Conservation (phyloP, 2,329 filamentous ascomycete genomes). For the Paecilomyces dactylethromorphus region DNA sequence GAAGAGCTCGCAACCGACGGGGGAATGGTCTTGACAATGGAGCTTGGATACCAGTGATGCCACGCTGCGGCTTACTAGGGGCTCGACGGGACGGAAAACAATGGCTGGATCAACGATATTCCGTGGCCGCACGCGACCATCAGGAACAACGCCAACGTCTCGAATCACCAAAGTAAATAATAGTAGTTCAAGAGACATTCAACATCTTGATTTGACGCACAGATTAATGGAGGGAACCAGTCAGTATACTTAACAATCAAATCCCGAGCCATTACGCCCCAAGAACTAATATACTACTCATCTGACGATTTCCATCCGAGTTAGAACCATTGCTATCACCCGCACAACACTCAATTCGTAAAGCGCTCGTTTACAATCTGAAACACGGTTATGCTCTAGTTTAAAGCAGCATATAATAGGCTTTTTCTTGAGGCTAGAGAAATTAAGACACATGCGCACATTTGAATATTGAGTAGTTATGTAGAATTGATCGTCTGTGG, state of each 20-base stretch:
- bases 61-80: conserved; percentile 24
- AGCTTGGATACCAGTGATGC: conserved; percentile 23
- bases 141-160: not conserved
- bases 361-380: too few relatives aligned
- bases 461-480: not conserved
- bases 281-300: not conserved
- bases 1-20: conserved; percentile 8
- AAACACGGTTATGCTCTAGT: too few relatives aligned
- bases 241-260: not conserved
- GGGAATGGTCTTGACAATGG: conserved; percentile 6
- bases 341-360: too few relatives aligned
- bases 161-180: too few relatives aligned
- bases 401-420: too few relatives aligned
- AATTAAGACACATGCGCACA: not conserved
- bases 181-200: too few relatives aligned
- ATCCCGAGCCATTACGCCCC: not conserved
- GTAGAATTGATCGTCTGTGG: not conserved
- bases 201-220: not conserved
- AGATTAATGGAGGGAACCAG: too few relatives aligned
- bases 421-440: too few relatives aligned
- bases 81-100: conserved; percentile 5
- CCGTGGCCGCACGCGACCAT: conserved; percentile 9
- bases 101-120: conserved; percentile 22
- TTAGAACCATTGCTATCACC: too few relatives aligned
- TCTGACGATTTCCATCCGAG: not conserved